phyloP scores from a whole-genome alignment of 2,329 filamentous ascomycete species.

The Xylaria sp. region DNA sequence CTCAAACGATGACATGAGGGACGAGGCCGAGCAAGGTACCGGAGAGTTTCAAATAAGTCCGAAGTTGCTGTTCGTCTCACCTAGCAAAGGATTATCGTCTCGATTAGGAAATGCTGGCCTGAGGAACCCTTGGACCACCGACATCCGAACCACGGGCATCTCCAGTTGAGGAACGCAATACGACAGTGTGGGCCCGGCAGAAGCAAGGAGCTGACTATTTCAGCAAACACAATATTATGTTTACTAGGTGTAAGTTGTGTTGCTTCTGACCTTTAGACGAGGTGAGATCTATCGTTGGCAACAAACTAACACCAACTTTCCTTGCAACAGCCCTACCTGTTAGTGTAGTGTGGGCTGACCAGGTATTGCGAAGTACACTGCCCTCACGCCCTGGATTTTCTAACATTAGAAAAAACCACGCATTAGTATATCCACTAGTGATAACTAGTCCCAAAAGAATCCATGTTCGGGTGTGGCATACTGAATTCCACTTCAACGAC shows the following conservation, averaged over 20 bases:
- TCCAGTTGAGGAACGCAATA: slow-evolving; percentile 14
- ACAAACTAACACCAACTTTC: slow-evolving; percentile 15
- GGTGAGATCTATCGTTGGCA: slow-evolving; percentile 1
- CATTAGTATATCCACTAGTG: slow-evolving; percentile 23
- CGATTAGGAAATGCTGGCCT: slow-evolving; percentile 21
- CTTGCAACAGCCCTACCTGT: slow-evolving; percentile 25
- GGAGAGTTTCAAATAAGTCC: slow-evolving; percentile 28
- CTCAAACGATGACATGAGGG: slow-evolving; percentile 25
- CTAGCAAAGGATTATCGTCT: slow-evolving; percentile 16
- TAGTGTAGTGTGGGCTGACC: neutral
- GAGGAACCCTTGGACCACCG: slow-evolving; percentile 17
- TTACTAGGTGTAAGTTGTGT: neutral
- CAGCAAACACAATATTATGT: neutral
- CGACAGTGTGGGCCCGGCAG: slow-evolving; percentile 10
- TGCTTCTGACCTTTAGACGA: neutral
- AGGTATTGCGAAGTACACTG: slow-evolving; percentile 9
- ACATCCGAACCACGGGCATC: slow-evolving; percentile 20
- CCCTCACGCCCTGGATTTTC: slow-evolving; percentile 10
- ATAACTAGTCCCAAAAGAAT: slow-evolving; percentile 7
- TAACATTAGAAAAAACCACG: slow-evolving; percentile 39
- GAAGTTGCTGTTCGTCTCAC: slow-evolving; percentile 21
- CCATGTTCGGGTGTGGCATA: slow-evolving; percentile 15
- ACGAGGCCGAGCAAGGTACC: slow-evolving; percentile 11
- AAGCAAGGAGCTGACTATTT: neutral
- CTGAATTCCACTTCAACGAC: neutral